phyloP scores from a whole-genome alignment of 805 yeast species.

The Zygosaccharomyces pseudorouxii region DNA sequence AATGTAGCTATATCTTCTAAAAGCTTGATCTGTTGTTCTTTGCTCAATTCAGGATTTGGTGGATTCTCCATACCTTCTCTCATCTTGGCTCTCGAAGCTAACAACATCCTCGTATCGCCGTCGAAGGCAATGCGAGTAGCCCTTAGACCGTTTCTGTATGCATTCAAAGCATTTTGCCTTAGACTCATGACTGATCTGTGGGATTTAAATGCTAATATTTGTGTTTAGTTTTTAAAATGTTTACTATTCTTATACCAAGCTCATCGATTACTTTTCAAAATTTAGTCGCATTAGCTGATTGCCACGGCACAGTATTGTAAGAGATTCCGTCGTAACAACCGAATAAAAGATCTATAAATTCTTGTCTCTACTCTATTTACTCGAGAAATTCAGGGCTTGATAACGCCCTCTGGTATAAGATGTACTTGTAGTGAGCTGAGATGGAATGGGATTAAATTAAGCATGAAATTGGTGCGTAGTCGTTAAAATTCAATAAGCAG shows the following conservation, averaged over 20 bases:
- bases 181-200: constrained; percentile 6
- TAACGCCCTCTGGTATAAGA: not conserved
- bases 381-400: not conserved
- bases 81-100: constrained; percentile 58
- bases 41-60: constrained; percentile 47
- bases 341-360: not conserved
- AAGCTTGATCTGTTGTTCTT: constrained; percentile 48
- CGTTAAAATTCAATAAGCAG: not conserved
- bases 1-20: constrained; percentile 69
- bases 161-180: constrained; percentile 38
- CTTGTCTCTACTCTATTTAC: not conserved
- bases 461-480: no score
- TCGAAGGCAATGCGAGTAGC: constrained; percentile 61
- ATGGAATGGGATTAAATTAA: not conserved
- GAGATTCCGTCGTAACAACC: not conserved
- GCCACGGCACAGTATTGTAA: not conserved
- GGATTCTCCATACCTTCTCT: constrained; percentile 42
- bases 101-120: constrained; percentile 41
- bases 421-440: not conserved
- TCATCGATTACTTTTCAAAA: not conserved
- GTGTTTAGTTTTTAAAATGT: not conserved
- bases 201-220: not conserved
- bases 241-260: not conserved
- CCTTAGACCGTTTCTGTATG: constrained; percentile 62
- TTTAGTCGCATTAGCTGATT: not conserved